phyloP scores from a whole-genome alignment of 2,329 filamentous ascomycete species.

The Cercospora sesami region DNA sequence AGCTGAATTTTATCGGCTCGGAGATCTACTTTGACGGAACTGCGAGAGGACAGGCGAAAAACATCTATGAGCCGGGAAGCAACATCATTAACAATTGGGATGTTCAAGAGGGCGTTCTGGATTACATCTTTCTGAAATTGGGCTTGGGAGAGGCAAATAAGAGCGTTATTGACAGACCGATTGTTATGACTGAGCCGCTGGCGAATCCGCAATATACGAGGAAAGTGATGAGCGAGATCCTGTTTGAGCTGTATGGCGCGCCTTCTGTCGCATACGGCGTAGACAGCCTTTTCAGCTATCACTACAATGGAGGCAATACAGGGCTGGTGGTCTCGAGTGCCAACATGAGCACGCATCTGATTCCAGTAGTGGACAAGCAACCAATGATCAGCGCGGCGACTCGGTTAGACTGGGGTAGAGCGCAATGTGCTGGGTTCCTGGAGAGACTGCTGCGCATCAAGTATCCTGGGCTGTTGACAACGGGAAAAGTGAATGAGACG shows the following conservation, averaged over 20 bases:
- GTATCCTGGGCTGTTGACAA: slow-evolving; percentile 75
- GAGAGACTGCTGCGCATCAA: slow-evolving; percentile 86
- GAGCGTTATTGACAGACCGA: slow-evolving; percentile 73
- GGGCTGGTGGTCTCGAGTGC: slow-evolving; percentile 90
- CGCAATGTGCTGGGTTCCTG: slow-evolving; percentile 85
- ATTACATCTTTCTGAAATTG: slow-evolving; percentile 92
- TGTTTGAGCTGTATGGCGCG: slow-evolving; percentile 93
- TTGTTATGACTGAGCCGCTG: slow-evolving; percentile 94
- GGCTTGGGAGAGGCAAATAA: slow-evolving; percentile 74
- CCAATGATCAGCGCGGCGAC: slow-evolving; percentile 82
- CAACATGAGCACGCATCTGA: slow-evolving; percentile 90
- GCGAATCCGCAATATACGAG: slow-evolving; percentile 87
- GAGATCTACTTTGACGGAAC: slow-evolving; percentile 96
- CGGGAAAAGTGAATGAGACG: slow-evolving; percentile 71
- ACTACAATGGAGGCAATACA: slow-evolving; percentile 82
- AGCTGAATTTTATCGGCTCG: slow-evolving; percentile 85
- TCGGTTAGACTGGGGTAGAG: slow-evolving; percentile 91
- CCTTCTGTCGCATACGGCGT: slow-evolving; percentile 91
- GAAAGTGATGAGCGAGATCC: slow-evolving; percentile 83
- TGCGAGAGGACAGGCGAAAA: slow-evolving; percentile 83
- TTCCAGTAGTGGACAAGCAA: slow-evolving; percentile 86
- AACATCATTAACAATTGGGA: slow-evolving; percentile 98
- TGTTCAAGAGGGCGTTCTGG: slow-evolving; percentile 89
- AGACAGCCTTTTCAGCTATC: slow-evolving; percentile 94
- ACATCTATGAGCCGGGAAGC: slow-evolving; percentile 85